Conservation (phyloP, 768 basidiomycete genomes). For the Termitomyces eurrhizus region DNA sequence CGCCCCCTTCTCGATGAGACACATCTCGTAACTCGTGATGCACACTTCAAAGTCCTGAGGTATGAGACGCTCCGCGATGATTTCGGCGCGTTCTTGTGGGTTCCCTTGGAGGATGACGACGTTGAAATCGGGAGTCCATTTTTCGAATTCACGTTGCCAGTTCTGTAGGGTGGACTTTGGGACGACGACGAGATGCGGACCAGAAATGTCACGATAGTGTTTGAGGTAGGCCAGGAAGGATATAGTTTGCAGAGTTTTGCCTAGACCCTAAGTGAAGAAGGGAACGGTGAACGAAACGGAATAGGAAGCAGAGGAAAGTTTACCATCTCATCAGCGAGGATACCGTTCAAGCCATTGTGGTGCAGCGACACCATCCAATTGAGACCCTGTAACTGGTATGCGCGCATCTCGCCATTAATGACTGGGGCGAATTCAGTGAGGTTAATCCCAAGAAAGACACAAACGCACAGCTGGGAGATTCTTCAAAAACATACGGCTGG, state of each 20-base stretch:
- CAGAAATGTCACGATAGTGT: constrained; percentile 67
- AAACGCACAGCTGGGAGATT: constrained; percentile 81
- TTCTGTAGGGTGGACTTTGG: constrained; percentile 99
- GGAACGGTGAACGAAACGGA: neutral
- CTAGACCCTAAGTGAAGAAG: constrained; percentile 64
- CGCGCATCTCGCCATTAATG: constrained; percentile 86
- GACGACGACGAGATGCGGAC: constrained; percentile 94
- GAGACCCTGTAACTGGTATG: constrained; percentile 92
- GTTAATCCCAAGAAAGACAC: neutral
- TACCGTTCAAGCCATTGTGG: constrained; percentile 95
- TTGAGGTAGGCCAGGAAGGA: constrained; percentile 95
- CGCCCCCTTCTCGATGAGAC: constrained; percentile 89
- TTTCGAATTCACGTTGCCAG: constrained; percentile 90
- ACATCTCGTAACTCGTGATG: constrained; percentile 96
- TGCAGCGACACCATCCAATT: constrained; percentile 98
- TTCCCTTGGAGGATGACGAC: constrained; percentile 79
- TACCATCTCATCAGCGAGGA: constrained; percentile 96
- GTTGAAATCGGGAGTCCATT: constrained; percentile 89
- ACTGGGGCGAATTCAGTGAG: constrained; percentile 39
- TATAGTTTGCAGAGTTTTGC: constrained; percentile 98
- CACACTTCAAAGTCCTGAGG: constrained; percentile 90
- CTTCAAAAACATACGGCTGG: constrained; percentile 91
- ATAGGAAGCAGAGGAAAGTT: constrained; percentile 11
- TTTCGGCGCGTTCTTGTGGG: constrained; percentile 83
- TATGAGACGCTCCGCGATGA: constrained; percentile 76